Percentiles rank a stretch among this genome's conserved stretches.
phyloP scores from a whole-genome alignment of 2,329 filamentous ascomycete species.

The Leptographium flavum region DNA sequence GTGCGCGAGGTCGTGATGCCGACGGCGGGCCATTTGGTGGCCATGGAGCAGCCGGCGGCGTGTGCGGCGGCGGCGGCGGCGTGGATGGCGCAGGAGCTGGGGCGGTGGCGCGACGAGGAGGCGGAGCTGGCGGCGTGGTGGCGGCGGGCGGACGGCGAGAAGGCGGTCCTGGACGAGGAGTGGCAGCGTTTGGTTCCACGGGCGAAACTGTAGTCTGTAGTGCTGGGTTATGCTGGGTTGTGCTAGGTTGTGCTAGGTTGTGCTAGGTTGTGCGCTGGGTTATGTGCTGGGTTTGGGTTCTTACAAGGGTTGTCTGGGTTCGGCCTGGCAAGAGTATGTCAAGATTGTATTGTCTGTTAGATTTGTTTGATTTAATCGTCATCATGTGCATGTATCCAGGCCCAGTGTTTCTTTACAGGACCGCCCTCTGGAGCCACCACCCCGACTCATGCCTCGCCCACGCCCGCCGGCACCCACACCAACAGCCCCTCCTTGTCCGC shows the following conservation, averaged over 20 bases:
- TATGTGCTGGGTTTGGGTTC: no score
- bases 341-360: background rate
- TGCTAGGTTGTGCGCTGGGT: no score
- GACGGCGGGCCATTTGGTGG: conserved; percentile 62
- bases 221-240: no score
- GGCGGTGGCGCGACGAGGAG: conserved; percentile 42
- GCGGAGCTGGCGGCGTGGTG: conserved; percentile 40
- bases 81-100: conserved; percentile 44
- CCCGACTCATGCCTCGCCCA: no score
- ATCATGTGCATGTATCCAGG: no score
- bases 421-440: no score
- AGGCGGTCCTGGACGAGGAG: conserved; percentile 39
- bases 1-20: conserved; percentile 53
- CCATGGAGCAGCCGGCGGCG: conserved; percentile 60
- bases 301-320: no score
- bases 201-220: conserved; percentile 4
- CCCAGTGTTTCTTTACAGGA: no score
- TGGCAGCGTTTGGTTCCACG: conserved; percentile 21
- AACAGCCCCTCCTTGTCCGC: conserved; percentile 57
- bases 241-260: no score
- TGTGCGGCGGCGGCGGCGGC: conserved; percentile 46
- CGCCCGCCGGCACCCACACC: conserved; percentile 43
- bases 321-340: background rate
- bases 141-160: conserved; percentile 32
- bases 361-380: no score